Evolutionary conservation across 192 early-diverging fungal species (phyloP), one percentile per base, ranked within the genome.

Genomic region (Jimgerdemannia lactiflua): DNA sequence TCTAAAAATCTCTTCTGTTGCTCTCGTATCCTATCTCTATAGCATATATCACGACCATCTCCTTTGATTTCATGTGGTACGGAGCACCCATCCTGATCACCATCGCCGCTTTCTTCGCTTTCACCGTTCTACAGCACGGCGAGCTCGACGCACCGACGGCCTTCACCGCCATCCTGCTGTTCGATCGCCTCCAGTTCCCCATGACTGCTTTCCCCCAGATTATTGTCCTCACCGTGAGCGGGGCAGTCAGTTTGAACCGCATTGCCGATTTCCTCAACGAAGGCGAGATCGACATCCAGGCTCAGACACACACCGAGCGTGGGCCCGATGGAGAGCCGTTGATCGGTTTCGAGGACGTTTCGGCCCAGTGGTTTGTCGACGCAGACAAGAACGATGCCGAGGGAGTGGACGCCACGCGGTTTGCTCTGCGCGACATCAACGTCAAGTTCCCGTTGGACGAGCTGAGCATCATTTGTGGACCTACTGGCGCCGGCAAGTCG

Each of bases 171-270:
- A 81, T 99, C 44, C 80, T 95, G 3, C 81, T 99, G 4, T 98
- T 98, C 84, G 97, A 97, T 75, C 84, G 95, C 70, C 78, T 98
- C 42, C 92, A 92, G 77, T 95, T 95, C 82, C 94, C 97, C 65
- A 84, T 98, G 39, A 79, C 88, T 71, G 86, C 92, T 65, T 89
- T 98, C 69, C 97, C 98, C 3, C 87, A 81, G 64, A 87, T 95
- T 20, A 86, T 99, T 54, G 86, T 90, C 4, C 80, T 89, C 4
- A 70, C 85, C 8, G 80, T 96, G 2, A 93, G 96, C 67, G 91
- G 93, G 17, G 84, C 83, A 59, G 97, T 97, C n/a, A 88, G 86
- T 82, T 75, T 88, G 70, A 65, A 67, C 2, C 83, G 86, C 82
- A 83, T 88, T 19, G 74, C 82, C 0, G 71, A 77, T 4, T 88